A percentile compares a stretch with the other conserved stretches of the same genome.
These are phyloP conservation scores for Chlamydomonas schloesseri DNA, from an alignment of 139 green algal genomes.

Conservation along the genomic window DNA sequence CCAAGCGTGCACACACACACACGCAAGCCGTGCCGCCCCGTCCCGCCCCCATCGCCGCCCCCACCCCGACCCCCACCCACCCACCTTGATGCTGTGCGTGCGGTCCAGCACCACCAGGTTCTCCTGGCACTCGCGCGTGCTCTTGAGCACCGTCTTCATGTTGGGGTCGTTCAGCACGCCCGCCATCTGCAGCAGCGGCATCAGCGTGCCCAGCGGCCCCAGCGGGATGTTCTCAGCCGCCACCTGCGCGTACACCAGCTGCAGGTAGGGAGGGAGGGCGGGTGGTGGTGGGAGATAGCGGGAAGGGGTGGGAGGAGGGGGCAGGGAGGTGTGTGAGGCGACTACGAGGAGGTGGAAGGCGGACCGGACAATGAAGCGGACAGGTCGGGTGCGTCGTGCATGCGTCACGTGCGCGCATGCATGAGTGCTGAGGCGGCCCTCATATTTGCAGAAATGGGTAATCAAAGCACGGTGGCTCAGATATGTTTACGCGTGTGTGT, in stretches of 20 bases:
- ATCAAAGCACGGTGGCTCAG: too few species aligned
- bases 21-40: too few species aligned
- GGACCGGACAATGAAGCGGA: background rate
- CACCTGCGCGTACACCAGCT: slow-evolving; percentile 56
- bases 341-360: background rate
- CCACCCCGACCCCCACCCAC: background rate
- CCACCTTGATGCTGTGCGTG: slow-evolving; percentile 76
- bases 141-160: slow-evolving; percentile 67
- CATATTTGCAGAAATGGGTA: too few species aligned
- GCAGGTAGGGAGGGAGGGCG: background rate
- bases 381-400: too few species aligned
- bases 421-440: background rate
- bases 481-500: too few species aligned
- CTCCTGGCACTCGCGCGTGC: slow-evolving; percentile 72
- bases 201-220: slow-evolving; percentile 68
- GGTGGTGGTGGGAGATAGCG: background rate
- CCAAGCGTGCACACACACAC: too few species aligned
- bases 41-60: too few species aligned
- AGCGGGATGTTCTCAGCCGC: slow-evolving; percentile 65
- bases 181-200: slow-evolving; percentile 74
- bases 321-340: background rate
- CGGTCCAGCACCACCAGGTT: slow-evolving; percentile 84
- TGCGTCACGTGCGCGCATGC: too few species aligned
- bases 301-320: background rate
- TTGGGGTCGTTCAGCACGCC: slow-evolving; percentile 60